Evolutionary conservation across 2,329 filamentous ascomycete species (phyloP).

Genomic region (Chrysoporthe cubensis): DNA sequence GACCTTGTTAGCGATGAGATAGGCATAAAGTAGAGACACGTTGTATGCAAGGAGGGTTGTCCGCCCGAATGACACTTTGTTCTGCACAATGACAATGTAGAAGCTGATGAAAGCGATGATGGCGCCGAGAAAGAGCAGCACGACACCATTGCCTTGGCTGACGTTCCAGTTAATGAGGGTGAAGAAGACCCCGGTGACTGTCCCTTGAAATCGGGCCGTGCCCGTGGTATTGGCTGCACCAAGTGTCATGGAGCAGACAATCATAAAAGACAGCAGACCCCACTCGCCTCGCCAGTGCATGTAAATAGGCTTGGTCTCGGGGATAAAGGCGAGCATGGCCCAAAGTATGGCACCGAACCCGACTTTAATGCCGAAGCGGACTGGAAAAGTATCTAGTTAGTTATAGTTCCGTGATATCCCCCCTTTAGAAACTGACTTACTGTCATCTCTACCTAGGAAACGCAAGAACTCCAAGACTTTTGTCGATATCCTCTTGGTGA

Average conservation of each 20-base stretch:
- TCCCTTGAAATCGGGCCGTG: slow-evolving; percentile 83
- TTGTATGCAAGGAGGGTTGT: slow-evolving; percentile 98
- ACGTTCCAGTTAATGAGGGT: slow-evolving; percentile 80
- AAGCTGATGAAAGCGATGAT: slow-evolving; percentile 82
- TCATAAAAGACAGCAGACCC: slow-evolving; percentile 96
- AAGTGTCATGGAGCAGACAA: slow-evolving; percentile 97
- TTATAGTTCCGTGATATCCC: background rate
- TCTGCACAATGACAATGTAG: slow-evolving; percentile 83
- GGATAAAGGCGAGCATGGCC: slow-evolving; percentile 85
- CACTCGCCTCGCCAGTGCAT: slow-evolving; percentile 92
- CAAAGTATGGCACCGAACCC: slow-evolving; percentile 88
- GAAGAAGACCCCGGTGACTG: slow-evolving; percentile 75
- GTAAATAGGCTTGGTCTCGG: slow-evolving; percentile 77
- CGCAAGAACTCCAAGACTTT: slow-evolving; percentile 49
- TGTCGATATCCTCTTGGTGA: slow-evolving; percentile 52
- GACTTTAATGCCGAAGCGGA: slow-evolving; percentile 87
- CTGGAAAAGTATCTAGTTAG: slow-evolving; percentile 36
- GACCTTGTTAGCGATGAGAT: slow-evolving; percentile 81
- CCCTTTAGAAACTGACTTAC: slow-evolving; percentile 37
- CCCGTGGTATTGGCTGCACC: slow-evolving; percentile 95
- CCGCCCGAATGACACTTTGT: slow-evolving; percentile 86
- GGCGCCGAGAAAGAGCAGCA: slow-evolving; percentile 82
- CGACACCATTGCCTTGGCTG: slow-evolving; percentile 72
- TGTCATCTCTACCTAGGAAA: slow-evolving; percentile 58
- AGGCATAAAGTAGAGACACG: slow-evolving; percentile 90